Conservation (phyloP, 208 protist genomes). For the Leptomonas seymouri region DNA sequence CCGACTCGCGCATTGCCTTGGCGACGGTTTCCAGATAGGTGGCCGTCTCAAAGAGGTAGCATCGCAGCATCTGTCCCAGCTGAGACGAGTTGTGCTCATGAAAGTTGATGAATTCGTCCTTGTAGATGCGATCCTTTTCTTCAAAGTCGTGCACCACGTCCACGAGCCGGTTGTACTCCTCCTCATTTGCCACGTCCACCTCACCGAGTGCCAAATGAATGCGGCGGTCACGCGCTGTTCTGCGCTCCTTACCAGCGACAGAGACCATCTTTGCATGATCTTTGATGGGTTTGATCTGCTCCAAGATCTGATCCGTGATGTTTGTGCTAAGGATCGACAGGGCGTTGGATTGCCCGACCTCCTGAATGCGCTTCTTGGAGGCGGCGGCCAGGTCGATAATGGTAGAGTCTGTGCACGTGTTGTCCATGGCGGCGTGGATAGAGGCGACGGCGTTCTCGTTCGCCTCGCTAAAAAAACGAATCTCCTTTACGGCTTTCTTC, state of each 20-base stretch:
- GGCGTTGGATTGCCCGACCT: slow-evolving; percentile 20
- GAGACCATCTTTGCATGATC: slow-evolving; percentile 39
- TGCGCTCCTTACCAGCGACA: slow-evolving; percentile 28
- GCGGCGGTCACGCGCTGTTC: slow-evolving; percentile 36
- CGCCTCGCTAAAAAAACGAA: slow-evolving; percentile 16
- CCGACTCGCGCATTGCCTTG: slow-evolving; percentile 26
- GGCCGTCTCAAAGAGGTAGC: slow-evolving; percentile 38
- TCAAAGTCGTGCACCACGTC: slow-evolving; percentile 36
- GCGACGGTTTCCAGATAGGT: slow-evolving; percentile 37
- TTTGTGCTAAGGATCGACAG: slow-evolving; percentile 12
- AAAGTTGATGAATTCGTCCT: slow-evolving; percentile 45
- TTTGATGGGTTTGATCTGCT: slow-evolving; percentile 39
- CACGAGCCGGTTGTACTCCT: slow-evolving; percentile 34
- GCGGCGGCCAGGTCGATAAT: slow-evolving; percentile 25
- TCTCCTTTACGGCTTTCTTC: slow-evolving; percentile 28
- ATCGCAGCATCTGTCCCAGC: slow-evolving; percentile 40
- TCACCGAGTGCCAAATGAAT: slow-evolving; percentile 30
- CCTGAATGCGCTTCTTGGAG: slow-evolving; percentile 25
- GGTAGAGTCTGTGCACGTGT: slow-evolving; percentile 29
- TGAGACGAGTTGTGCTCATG: slow-evolving; percentile 48
- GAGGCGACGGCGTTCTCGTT: slow-evolving; percentile 22
- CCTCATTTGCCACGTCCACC: slow-evolving; percentile 40
- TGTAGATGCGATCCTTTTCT: slow-evolving; percentile 42
- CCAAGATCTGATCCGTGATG: slow-evolving; percentile 32
- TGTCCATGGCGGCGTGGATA: slow-evolving; percentile 17